Percentiles rank a stretch among this genome's conserved stretches.
These are phyloP conservation scores for Dactylonectria estremocensis DNA, from an alignment of 2,329 filamentous ascomycete species.

Conservation along the genomic window DNA sequence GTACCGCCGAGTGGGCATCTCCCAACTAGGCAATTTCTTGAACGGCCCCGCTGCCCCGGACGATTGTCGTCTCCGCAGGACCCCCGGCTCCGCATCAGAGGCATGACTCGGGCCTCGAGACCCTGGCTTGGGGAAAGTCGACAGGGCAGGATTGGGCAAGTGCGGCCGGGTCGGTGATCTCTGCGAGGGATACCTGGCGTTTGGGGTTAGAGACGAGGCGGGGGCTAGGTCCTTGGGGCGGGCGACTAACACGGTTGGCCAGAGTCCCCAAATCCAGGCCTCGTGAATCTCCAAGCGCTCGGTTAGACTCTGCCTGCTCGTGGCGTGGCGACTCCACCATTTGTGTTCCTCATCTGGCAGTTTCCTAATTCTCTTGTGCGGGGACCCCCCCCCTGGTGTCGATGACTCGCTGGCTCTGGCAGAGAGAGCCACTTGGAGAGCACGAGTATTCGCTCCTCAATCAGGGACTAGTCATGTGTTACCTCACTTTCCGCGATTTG, in stretches of 20 bases:
- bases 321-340: neutral
- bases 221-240: too few relatives aligned
- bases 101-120: conserved; percentile 21
- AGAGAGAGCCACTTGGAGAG: neutral
- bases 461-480: neutral
- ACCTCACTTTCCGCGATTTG: neutral
- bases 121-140: neutral
- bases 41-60: neutral
- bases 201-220: conserved; percentile 1
- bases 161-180: conserved; percentile 16
- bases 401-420: neutral
- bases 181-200: conserved; percentile 20
- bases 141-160: conserved; percentile 20
- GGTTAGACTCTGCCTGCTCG: neutral
- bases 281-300: neutral
- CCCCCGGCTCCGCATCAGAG: neutral
- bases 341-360: neutral
- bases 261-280: neutral
- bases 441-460: neutral
- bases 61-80: neutral
- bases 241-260: neutral
- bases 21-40: conserved; percentile 3
- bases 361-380: neutral
- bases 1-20: conserved; percentile 2
- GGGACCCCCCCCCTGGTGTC: neutral